These are phyloP conservation scores for Solanum chmielewskii DNA, from an alignment of 257 asterid genomes.

Conservation along the genomic window DNA sequence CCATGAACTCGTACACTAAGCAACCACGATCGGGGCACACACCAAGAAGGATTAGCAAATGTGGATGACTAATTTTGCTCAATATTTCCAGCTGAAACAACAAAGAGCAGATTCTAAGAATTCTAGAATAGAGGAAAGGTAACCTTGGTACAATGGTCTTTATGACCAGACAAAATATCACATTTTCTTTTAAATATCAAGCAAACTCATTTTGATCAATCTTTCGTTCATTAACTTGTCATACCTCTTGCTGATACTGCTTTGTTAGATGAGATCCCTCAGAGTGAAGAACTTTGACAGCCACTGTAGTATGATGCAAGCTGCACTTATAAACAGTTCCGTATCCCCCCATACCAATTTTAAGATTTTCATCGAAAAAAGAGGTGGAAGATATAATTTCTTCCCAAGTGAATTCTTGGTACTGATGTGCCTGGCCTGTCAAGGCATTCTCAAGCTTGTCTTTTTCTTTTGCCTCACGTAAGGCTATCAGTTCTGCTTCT, in stretches of 20 bases:
- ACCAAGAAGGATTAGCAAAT: conserved; percentile 78
- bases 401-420: conserved; percentile 73
- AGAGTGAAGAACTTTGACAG: conserved; percentile 71
- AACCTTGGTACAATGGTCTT: not conserved
- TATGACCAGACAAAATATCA: not conserved
- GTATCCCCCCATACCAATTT: conserved; percentile 76
- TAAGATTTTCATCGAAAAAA: conserved; percentile 57
- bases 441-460: conserved; percentile 57
- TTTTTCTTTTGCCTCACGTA: conserved; percentile 46
- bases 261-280: conserved; percentile 37
- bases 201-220: not conserved
- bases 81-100: conserved; percentile 56
- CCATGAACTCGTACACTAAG: conserved; percentile 88
- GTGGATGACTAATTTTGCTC: conserved; percentile 77
- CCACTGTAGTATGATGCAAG: conserved; percentile 74
- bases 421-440: conserved; percentile 31
- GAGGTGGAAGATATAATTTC: conserved; percentile 62
- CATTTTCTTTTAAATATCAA: not conserved
- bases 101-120: not conserved
- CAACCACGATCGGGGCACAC: conserved; percentile 72
- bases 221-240: not conserved
- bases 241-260: conserved; percentile 90
- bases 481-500: conserved; percentile 51
- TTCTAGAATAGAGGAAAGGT: not conserved
- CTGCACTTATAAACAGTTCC: conserved; percentile 86